Evolutionary conservation across 805 yeast genomes (phyloP).

Genomic region (Saccharomycodes ludwigii): DNA sequence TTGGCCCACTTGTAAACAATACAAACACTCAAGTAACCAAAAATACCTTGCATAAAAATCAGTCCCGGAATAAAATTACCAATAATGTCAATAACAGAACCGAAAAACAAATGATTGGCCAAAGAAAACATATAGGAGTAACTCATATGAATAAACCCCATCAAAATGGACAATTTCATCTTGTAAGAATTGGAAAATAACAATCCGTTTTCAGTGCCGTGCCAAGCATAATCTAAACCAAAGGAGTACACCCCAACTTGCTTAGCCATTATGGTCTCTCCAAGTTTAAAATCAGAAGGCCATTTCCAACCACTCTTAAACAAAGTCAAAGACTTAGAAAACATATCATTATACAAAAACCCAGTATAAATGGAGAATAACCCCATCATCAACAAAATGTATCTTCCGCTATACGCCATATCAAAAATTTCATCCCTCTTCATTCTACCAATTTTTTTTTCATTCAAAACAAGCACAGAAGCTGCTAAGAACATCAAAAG

Average conservation of each 20-base stretch:
- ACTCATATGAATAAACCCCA: conserved; percentile 69
- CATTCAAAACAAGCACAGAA: conserved; percentile 39
- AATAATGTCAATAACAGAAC: conserved; percentile 49
- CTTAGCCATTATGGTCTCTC: conserved; percentile 35
- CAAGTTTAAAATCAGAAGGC: conserved; percentile 39
- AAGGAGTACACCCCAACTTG: conserved; percentile 42
- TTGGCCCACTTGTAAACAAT: conserved; percentile 65
- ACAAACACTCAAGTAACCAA: conserved; percentile 56
- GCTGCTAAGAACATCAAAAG: conserved; percentile 47
- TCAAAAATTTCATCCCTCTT: conserved; percentile 65
- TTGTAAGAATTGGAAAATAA: conserved; percentile 63
- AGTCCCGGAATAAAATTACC: conserved; percentile 69
- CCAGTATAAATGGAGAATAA: conserved; percentile 65
- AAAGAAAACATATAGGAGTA: conserved; percentile 59
- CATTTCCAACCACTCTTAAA: conserved; percentile 63
- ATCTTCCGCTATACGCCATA: conserved; percentile 65
- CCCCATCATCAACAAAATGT: conserved; percentile 61
- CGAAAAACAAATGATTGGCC: conserved; percentile 46
- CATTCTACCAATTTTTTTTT: conserved; percentile 37
- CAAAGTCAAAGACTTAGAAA: conserved; percentile 57
- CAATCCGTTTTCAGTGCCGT: conserved; percentile 63
- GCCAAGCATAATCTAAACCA: conserved; percentile 69
- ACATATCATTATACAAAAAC: conserved; percentile 57
- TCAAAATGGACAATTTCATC: conserved; percentile 63
- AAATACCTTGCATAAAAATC: conserved; percentile 63